Evolutionary conservation across 306 rosid species (phyloP), one percentile per base, ranked within the genome.

Genomic region (Begonia fuchsioides): DNA sequence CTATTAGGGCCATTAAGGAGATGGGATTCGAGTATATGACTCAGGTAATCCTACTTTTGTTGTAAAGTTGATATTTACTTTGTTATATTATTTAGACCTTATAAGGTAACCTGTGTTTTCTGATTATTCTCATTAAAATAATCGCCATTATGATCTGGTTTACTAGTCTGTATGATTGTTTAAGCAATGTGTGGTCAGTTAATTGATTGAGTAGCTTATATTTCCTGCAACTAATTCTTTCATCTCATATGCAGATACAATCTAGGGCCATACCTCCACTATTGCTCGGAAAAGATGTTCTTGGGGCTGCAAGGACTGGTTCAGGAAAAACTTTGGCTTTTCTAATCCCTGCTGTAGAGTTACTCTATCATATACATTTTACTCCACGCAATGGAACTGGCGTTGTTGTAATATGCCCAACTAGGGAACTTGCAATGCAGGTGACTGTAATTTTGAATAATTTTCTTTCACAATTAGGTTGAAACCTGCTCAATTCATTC

Each of bases 231-330:
- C 60, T 61, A 56, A 61, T 16, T 12, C 3, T 35, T 26, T 47
- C 43, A 54, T 63, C 15, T 35, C 15, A 15, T 64, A 61, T 68
- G 73, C 64, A 85, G 98, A 90, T 90, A 74, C 98, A 90, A 77
- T 83, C 81, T 0, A 75, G 70, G 61, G 62, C 94, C 15, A 79
- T 81, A 44, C 95, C 95, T 0, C 81, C 80, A 1, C 83, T 79
- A 2, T 47, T 90, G 70, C 16, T 59, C 8, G 98, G 95, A 13
- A 73, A 67, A 61, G 94, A 90, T 56, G 92, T 90, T 41, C 87
- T 90, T 9, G 98, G 95, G 56, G 98, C 98, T 51, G 98, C 98
- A 1, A 81, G 98, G 54, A 90, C 98, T 5, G 98, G 98, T 47
- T 76, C 98, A 12, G 98, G 98, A 1, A 90, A 90, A 70, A 90